A percentile compares a stretch with the other conserved stretches of the same genome.
Evolutionary conservation across 176 grass and related monocot species (phyloP).

Genomic region (Tuctoria greenei): DNA sequence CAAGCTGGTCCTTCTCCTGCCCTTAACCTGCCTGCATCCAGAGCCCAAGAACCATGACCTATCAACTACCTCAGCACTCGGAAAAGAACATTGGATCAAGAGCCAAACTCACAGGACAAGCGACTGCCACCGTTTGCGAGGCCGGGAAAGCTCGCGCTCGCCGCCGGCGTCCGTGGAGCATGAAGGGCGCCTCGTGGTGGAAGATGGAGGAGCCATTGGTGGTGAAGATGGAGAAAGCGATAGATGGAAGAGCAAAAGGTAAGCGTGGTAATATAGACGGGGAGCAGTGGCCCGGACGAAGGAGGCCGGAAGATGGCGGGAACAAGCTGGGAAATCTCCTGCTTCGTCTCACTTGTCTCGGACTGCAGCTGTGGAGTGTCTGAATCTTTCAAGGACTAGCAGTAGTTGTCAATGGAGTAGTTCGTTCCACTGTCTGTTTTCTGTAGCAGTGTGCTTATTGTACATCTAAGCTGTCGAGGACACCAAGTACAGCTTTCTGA

Average conservation of each 20-base stretch:
- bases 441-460: background rate
- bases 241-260: background rate
- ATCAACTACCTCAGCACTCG: slow-evolving; percentile 12
- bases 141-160: slow-evolving; percentile 37
- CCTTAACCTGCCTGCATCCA: slow-evolving; percentile 36
- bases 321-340: slow-evolving; percentile 38
- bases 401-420: slow-evolving; percentile 3
- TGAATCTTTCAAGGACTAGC: slow-evolving; percentile 5
- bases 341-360: background rate
- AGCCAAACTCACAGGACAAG: slow-evolving; percentile 39
- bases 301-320: slow-evolving; percentile 32
- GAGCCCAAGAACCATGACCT: background rate
- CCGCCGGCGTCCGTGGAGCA: background rate
- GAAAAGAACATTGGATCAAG: background rate
- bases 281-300: background rate
- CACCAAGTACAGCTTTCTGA: background rate
- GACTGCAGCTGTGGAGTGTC: background rate
- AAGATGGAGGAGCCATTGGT: slow-evolving; percentile 42
- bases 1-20: slow-evolving; percentile 5
- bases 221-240: slow-evolving; percentile 12
- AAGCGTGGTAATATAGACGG: slow-evolving; percentile 19
- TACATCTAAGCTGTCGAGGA: background rate
- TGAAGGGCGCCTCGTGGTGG: slow-evolving; percentile 16
- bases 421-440: background rate
- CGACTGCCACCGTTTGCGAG: slow-evolving; percentile 44